Conservation (phyloP, 257 asterid species). For the Nicotiana attenuata region DNA sequence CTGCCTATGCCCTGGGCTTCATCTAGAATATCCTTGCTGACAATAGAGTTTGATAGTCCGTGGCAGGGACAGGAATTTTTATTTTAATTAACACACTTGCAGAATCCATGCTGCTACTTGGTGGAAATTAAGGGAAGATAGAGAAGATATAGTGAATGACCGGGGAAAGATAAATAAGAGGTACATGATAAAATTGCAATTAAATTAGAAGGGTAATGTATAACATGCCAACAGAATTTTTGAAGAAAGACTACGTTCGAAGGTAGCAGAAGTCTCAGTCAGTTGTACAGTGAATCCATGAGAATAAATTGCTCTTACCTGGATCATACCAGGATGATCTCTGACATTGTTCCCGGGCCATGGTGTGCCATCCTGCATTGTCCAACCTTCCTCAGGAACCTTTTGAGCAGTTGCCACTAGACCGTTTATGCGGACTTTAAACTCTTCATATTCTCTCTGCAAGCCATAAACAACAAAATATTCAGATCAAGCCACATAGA, state of each 20-base stretch:
- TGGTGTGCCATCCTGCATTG: conserved; percentile 91
- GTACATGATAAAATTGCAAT: neutral
- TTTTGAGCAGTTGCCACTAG: conserved; percentile 75
- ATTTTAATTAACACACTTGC: neutral
- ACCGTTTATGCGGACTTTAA: conserved; percentile 65
- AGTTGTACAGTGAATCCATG: neutral
- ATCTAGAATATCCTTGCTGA: conserved; percentile 1
- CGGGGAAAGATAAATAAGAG: neutral
- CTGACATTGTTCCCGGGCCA: conserved; percentile 96
- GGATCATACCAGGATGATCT: conserved; percentile 98
- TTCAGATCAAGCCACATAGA: neutral
- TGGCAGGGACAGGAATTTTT: neutral
- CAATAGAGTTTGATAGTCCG: neutral
- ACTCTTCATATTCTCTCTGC: conserved; percentile 93
- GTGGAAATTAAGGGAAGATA: neutral
- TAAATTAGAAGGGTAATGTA: neutral
- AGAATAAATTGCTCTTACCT: conserved; percentile 41
- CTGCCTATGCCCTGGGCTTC: neutral
- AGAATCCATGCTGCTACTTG: neutral
- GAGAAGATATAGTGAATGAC: neutral
- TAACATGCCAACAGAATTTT: neutral
- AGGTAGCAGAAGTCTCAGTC: neutral
- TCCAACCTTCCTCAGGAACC: conserved; percentile 96
- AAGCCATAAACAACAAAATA: conserved; percentile 8
- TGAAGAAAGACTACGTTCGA: neutral